Evolutionary conservation across 163 green algal species (phyloP).

Genomic region (Smithsoniella earleae): DNA sequence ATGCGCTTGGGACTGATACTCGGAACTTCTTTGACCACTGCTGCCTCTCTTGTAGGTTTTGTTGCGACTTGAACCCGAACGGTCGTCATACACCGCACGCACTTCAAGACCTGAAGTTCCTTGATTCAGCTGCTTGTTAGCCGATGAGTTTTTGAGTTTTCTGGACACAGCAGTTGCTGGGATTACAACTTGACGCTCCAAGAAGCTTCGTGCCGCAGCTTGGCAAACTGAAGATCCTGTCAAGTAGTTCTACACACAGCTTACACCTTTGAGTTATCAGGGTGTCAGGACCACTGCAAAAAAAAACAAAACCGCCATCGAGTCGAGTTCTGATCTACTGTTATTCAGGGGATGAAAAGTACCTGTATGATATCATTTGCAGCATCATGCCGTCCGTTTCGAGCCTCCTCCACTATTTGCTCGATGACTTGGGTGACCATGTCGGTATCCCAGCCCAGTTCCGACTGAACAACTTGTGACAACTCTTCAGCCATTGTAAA

Average conservation of each 20-base stretch:
- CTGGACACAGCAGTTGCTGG: neutral
- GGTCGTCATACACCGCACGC: too few relatives aligned
- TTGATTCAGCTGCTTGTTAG: too few relatives aligned
- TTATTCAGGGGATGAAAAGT: neutral
- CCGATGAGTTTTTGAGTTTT: neutral
- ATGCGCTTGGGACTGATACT: neutral
- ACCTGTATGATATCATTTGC: neutral
- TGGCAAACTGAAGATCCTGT: neutral
- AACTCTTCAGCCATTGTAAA: too few relatives aligned
- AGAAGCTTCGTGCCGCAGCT: neutral
- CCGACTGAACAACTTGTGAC: neutral
- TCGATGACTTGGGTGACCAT: neutral
- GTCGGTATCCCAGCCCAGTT: constrained; percentile 1
- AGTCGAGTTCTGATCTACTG: neutral
- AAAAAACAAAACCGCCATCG: neutral
- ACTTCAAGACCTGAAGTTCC: too few relatives aligned
- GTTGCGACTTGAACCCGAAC: too few relatives aligned
- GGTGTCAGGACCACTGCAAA: neutral
- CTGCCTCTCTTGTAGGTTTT: neutral
- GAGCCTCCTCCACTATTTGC: neutral
- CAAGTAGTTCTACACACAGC: neutral
- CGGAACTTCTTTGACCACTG: neutral
- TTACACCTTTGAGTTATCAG: neutral
- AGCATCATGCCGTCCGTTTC: neutral
- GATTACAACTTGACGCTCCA: neutral